Evolutionary conservation across 345 rosid species (phyloP), one percentile per base, ranked within the genome.

Genomic region (Cardamine resedifolia): DNA sequence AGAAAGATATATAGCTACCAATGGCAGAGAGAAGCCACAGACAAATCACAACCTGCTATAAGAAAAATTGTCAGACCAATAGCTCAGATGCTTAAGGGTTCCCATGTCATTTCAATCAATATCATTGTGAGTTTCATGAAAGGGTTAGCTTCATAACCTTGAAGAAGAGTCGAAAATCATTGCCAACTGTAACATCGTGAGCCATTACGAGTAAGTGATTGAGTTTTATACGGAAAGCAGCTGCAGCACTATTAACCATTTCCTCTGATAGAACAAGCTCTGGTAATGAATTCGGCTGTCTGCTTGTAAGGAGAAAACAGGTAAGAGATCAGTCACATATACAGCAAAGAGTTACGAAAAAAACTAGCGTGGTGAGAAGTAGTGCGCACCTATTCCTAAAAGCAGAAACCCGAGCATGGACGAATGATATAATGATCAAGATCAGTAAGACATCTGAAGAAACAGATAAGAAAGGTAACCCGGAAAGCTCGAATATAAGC

Each of bases 211-310:
- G 94, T 45, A 88, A 45, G 49, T 81, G 81, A 50, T 91, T 88
- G 73, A 88, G 77, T 80, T 87, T 91, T 58, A 84, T 82, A 75
- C 97, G 95, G 62, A 87, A 87, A 10, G 97, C 84, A 49, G 90
- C 92, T 9, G 97, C 95, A 0, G 86, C 89, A 73, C 79, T 85
- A 52, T 83, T 81, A 74, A 91, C 95, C 92, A 91, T 88, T 67
- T 91, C 97, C 81, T 91, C 97, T 18, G 97, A 91, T 41, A 91
- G 55, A 68, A 78, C 89, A 62, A 91, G 85, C 83, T 88, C 97
- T 10, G 95, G 90, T 49, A 91, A 78, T 19, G 86, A 74, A 52
- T 71, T 49, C 6, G 34, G 34, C 20, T 64, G 81, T 65, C 85
- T 82, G 69, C 57, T 64, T 58, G 41, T 39, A 70, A 14, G 30